phyloP scores from a whole-genome alignment of 2,329 filamentous ascomycete genomes.

The Epichloe aotearoae region DNA sequence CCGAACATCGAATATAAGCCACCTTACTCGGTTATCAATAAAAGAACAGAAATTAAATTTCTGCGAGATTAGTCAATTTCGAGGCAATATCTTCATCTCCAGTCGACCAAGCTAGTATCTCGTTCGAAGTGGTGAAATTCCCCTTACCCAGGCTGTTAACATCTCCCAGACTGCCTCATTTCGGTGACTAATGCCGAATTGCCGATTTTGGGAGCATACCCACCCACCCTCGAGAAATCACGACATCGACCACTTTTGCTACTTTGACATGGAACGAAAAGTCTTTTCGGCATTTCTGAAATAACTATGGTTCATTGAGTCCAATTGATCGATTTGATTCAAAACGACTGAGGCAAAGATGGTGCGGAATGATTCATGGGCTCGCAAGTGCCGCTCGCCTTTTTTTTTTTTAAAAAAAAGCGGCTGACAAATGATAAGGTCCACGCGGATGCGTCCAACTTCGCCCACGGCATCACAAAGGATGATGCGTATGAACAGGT shows the following conservation, averaged over 20 bases:
- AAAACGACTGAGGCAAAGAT: not conserved
- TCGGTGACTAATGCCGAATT: constrained; percentile 8
- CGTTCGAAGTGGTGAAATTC: not conserved
- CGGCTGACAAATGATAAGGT: constrained; percentile 37
- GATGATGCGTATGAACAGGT: constrained; percentile 63
- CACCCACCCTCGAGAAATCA: constrained; percentile 6
- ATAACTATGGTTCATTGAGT: too few species aligned
- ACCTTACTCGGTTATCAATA: too few species aligned
- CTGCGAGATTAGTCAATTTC: not conserved
- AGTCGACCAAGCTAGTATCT: not conserved
- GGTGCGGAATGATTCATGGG: not conserved
- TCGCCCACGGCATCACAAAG: constrained; percentile 53
- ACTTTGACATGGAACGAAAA: not conserved
- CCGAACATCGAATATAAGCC: too few species aligned
- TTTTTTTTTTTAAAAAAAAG: too few species aligned
- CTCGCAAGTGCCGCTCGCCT: not conserved
- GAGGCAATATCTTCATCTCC: too few species aligned
- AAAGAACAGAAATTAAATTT: too few species aligned
- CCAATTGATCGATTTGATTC: not conserved
- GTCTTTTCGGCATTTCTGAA: not conserved
- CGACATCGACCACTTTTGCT: not conserved
- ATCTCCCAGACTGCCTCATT: not conserved
- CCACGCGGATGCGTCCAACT: constrained; percentile 69
- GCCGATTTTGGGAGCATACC: constrained; percentile 1
- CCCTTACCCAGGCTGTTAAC: not conserved